phyloP scores from a whole-genome alignment of 2,329 filamentous ascomycete genomes.

The Dactylellina leptospora region DNA sequence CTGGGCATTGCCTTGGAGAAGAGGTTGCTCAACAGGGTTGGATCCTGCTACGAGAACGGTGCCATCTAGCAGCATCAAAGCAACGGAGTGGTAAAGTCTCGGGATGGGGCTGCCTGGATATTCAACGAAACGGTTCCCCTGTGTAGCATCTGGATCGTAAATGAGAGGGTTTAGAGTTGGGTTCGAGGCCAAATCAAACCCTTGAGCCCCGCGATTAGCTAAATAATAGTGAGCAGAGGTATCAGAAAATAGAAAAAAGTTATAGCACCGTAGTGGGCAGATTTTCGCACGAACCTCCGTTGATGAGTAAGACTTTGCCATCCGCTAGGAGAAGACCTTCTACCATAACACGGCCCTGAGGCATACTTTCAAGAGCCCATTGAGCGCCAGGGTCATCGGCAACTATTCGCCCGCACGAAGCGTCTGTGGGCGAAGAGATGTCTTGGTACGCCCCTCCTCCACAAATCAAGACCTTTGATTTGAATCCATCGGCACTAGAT shows the following conservation, averaged over 20 bases:
- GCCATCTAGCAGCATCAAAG: conserved; percentile 69
- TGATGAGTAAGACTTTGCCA: conserved; percentile 69
- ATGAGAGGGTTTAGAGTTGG: conserved; percentile 68
- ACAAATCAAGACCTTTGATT: conserved; percentile 68
- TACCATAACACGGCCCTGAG: conserved; percentile 69
- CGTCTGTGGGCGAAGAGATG: conserved; percentile 68
- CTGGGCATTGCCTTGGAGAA: conserved; percentile 62
- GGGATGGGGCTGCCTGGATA: conserved; percentile 62
- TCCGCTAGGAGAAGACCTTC: conserved; percentile 70
- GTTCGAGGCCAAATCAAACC: conserved; percentile 67
- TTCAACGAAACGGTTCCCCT: conserved; percentile 64
- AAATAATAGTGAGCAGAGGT: neutral
- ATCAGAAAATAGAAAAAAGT: too few species aligned
- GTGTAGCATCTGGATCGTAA: conserved; percentile 67
- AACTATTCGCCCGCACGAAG: conserved; percentile 68
- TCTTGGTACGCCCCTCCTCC: conserved; percentile 70
- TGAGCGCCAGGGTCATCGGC: conserved; percentile 64
- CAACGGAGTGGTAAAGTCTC: conserved; percentile 70
- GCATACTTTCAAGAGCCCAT: conserved; percentile 70
- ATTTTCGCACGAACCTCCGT: conserved; percentile 63
- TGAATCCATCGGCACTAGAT: conserved; percentile 65
- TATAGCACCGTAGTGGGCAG: too few species aligned
- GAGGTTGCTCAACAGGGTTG: conserved; percentile 69
- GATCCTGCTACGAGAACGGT: conserved; percentile 69
- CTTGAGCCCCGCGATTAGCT: conserved; percentile 67